These are phyloP conservation scores for Histomonas meleagridis DNA, from an alignment of 208 protist species.

Conservation along the genomic window DNA sequence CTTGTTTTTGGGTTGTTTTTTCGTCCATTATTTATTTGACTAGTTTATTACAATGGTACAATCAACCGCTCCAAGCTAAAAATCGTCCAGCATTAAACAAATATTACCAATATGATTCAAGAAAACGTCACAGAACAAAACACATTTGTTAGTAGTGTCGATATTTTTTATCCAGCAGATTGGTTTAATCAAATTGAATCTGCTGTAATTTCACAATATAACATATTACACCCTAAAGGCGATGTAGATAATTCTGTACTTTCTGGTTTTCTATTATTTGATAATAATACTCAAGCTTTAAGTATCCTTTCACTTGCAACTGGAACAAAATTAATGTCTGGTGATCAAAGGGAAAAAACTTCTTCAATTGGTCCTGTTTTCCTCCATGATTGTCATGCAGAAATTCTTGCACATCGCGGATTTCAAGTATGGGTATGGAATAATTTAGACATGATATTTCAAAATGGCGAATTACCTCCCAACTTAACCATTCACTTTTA, in stretches of 20 bases:
- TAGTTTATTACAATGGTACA: too few species aligned
- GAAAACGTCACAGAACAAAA: too few species aligned
- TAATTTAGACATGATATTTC: not conserved
- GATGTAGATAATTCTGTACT: conserved; percentile 31
- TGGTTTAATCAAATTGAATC: not conserved
- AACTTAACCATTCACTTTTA: not conserved
- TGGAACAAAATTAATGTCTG: conserved; percentile 32
- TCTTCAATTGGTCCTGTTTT: not conserved
- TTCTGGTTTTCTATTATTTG: not conserved
- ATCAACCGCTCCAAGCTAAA: too few species aligned
- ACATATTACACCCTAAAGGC: not conserved
- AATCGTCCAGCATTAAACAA: too few species aligned
- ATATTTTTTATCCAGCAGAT: not conserved
- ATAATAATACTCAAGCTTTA: not conserved
- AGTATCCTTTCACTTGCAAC: not conserved
- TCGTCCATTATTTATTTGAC: too few species aligned
- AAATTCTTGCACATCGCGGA: not conserved
- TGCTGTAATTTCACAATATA: not conserved
- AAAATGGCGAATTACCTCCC: not conserved
- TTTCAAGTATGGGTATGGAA: conserved; percentile 16
- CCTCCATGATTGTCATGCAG: conserved; percentile 24
- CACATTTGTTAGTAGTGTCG: too few species aligned
- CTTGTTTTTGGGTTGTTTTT: too few species aligned
- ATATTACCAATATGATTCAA: too few species aligned
- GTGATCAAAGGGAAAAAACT: not conserved